These are phyloP conservation scores for Exutisphaerella laricina DNA, from an alignment of 2,329 filamentous ascomycete genomes.

Conservation along the genomic window DNA sequence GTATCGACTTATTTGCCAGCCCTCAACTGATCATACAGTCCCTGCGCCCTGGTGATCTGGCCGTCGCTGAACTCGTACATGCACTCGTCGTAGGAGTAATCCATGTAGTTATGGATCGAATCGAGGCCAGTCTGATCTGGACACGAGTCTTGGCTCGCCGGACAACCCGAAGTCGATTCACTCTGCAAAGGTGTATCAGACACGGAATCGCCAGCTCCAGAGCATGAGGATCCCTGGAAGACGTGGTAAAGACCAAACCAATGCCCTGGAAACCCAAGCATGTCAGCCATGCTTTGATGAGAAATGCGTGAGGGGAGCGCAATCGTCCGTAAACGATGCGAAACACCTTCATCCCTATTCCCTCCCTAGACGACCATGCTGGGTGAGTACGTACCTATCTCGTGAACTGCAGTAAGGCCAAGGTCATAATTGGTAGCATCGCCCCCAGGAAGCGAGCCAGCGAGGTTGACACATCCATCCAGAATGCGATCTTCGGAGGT, in stretches of 20 bases:
- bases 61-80: slow-evolving; percentile 16
- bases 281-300: too few relatives aligned
- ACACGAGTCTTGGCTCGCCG: slow-evolving; percentile 42
- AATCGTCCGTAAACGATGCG: too few relatives aligned
- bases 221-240: slow-evolving; percentile 39
- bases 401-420: slow-evolving; percentile 40
- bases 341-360: too few relatives aligned
- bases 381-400: too few relatives aligned
- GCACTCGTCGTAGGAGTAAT: slow-evolving; percentile 28
- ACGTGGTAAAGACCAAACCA: slow-evolving; percentile 35
- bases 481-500: slow-evolving; percentile 38
- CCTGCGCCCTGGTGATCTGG: slow-evolving; percentile 11
- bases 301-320: too few relatives aligned
- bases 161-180: slow-evolving; percentile 46
- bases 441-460: slow-evolving; percentile 48
- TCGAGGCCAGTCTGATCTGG: slow-evolving; percentile 37
- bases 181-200: slow-evolving; percentile 38
- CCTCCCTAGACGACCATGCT: too few relatives aligned
- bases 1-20: slow-evolving; percentile 13
- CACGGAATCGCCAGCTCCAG: slow-evolving; percentile 39
- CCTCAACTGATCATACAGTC: slow-evolving; percentile 15
- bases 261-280: too few relatives aligned
- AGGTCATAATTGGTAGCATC: slow-evolving; percentile 41
- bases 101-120: slow-evolving; percentile 51
- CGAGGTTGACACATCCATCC: slow-evolving; percentile 52